Conservation (phyloP, 2,329 filamentous ascomycete species). For the Fusarium mangiferae region DNA sequence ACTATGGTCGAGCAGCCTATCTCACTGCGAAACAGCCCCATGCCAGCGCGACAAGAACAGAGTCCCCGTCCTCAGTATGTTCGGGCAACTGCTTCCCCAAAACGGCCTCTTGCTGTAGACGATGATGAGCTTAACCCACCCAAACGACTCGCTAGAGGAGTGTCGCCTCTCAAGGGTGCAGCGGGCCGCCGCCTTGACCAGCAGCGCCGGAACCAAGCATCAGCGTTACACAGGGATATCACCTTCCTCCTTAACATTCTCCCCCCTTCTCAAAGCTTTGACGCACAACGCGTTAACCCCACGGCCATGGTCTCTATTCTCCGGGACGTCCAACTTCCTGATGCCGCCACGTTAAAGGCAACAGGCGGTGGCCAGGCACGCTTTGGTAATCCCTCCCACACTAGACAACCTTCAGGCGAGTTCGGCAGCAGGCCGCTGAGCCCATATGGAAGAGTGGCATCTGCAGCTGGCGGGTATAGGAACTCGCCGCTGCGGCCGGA, state of each 20-base stretch:
- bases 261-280: conserved; percentile 77
- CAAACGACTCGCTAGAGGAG: conserved; percentile 88
- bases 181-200: conserved; percentile 87
- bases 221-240: conserved; percentile 77
- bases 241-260: conserved; percentile 77
- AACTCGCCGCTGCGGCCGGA: conserved; percentile 64
- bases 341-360: conserved; percentile 65
- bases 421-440: conserved; percentile 58
- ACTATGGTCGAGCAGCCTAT: conserved; percentile 61
- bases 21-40: conserved; percentile 59
- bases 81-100: conserved; percentile 64
- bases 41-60: conserved; percentile 49
- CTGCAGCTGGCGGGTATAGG: conserved; percentile 57
- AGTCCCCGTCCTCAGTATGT: conserved; percentile 62
- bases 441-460: conserved; percentile 58
- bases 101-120: conserved; percentile 71
- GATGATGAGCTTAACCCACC: conserved; percentile 81
- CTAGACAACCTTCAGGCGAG: conserved; percentile 56
- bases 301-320: conserved; percentile 79
- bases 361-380: conserved; percentile 51
- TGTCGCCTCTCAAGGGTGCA: conserved; percentile 91
- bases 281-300: conserved; percentile 75
- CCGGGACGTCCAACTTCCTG: conserved; percentile 73
- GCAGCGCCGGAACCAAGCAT: conserved; percentile 70
- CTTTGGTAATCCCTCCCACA: conserved; percentile 50